These are phyloP conservation scores for Coniochaeta prunicola DNA, from an alignment of 2,329 filamentous ascomycete species.

Conservation along the genomic window DNA sequence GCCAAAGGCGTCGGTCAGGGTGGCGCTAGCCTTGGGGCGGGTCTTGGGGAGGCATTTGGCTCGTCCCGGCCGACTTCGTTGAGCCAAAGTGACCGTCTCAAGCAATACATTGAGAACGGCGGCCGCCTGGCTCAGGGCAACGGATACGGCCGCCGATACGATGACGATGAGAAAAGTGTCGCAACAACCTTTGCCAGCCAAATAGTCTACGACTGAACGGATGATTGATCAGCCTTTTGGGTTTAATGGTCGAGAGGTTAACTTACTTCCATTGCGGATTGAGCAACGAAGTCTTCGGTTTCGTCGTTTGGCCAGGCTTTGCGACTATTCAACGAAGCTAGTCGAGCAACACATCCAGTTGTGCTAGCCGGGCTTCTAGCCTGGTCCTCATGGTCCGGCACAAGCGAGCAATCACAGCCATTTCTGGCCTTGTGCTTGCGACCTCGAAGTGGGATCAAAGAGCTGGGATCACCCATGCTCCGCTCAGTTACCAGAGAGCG, in stretches of 20 bases:
- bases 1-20: conserved; percentile 73
- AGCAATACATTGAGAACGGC: conserved; percentile 86
- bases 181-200: conserved; percentile 97
- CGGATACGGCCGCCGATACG: conserved; percentile 63
- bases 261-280: neutral
- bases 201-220: conserved; percentile 52
- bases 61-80: conserved; percentile 52
- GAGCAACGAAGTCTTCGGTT: neutral
- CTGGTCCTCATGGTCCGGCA: neutral
- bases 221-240: neutral
- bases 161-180: conserved; percentile 93
- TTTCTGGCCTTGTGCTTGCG: neutral
- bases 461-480: neutral
- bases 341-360: neutral
- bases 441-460: neutral
- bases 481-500: neutral
- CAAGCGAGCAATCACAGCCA: neutral
- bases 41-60: conserved; percentile 68
- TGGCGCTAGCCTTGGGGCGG: conserved; percentile 76
- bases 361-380: neutral
- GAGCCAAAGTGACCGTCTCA: conserved; percentile 84
- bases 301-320: neutral
- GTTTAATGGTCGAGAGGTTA: neutral
- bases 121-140: conserved; percentile 61
- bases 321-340: neutral